Evolutionary conservation across 257 asterid genomes (phyloP).

Genomic region (Solanum pinnatisectum): DNA sequence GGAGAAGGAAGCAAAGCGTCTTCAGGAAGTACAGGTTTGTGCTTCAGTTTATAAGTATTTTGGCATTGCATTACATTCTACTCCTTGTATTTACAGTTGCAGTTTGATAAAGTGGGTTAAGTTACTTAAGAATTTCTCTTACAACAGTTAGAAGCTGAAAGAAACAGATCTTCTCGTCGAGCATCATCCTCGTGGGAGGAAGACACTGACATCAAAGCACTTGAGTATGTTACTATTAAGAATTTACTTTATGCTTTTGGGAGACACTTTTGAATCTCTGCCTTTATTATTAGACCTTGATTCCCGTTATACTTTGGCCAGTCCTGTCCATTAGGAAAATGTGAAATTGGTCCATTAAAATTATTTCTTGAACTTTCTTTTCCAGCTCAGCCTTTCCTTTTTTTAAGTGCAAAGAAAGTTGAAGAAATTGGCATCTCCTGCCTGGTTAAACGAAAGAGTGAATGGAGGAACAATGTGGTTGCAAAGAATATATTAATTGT

Average conservation of each 20-base stretch:
- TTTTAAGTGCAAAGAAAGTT: background rate
- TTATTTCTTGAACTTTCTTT: background rate
- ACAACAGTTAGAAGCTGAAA: slow-evolving; percentile 82
- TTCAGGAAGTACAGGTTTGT: slow-evolving; percentile 75
- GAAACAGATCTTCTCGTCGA: slow-evolving; percentile 78
- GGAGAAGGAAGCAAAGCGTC: slow-evolving; percentile 91
- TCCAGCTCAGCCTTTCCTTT: background rate
- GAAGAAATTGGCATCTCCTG: background rate
- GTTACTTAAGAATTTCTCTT: background rate
- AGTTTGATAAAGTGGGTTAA: background rate
- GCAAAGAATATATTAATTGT: background rate
- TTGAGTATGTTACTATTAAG: slow-evolving; percentile 62
- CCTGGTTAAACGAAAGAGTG: background rate
- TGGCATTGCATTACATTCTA: background rate
- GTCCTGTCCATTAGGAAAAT: background rate
- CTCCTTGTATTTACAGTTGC: background rate
- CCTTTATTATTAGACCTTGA: background rate
- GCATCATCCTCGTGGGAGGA: slow-evolving; percentile 94
- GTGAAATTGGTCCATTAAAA: background rate
- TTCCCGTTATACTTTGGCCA: background rate
- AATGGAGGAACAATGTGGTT: background rate
- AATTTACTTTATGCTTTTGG: background rate
- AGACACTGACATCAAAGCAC: slow-evolving; percentile 84
- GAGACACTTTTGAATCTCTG: background rate
- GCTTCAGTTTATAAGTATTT: slow-evolving; percentile 5